Evolutionary conservation across 1,139 yeast genomes (phyloP), one percentile per base, ranked within the genome.

Genomic region (Zhuliangozyma parablackwelliae): DNA sequence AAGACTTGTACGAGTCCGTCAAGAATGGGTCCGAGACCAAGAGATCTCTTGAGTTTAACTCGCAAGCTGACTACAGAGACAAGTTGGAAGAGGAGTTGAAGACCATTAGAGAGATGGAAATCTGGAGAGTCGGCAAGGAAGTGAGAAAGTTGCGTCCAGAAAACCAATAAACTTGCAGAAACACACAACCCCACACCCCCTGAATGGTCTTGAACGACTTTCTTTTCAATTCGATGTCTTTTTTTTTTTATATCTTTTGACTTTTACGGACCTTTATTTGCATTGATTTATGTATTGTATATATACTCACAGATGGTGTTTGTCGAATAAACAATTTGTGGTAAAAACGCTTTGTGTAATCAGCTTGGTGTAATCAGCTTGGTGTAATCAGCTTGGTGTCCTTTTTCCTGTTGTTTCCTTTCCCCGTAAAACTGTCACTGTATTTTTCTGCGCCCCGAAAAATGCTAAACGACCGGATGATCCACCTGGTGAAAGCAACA

Each of bases 101-200:
- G 71, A 78, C 78, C 63, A 92, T 92, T 76, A 87, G 97, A 80
- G 78, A 78, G 63, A 88, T 90, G 85, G 98, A 92, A 79, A 92
- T 92, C 92, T 92, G 98, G 98, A 85, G 72, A 65, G 98, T 94
- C 56, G 98, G 98, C 66, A 90, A 90, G 80, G 97, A 92, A 78
- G 98, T 92, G 56, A 90, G 98, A 82, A 90, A 90, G 76, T 82
- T 90, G 70, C 90, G 98, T 77, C 98, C 98, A 59, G 97, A 90
- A 78, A 90, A 92, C 92, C 80, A 84, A 69, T 89, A 84, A 43
- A 25, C 32, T 3, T 20, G 16, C 20, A 24, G 12, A 9, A 7
- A 5, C 26, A 7, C 21, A 21, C 7, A 20, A 10, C 2, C 29
- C 23, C 35, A 13, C 29, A 21, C 23, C 36, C 32, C 32, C 38